A percentile compares a stretch with the other conserved stretches of the same genome.
Evolutionary conservation across 2,329 filamentous ascomycete species (phyloP).

Genomic region (Chaetomiaceae sp.): DNA sequence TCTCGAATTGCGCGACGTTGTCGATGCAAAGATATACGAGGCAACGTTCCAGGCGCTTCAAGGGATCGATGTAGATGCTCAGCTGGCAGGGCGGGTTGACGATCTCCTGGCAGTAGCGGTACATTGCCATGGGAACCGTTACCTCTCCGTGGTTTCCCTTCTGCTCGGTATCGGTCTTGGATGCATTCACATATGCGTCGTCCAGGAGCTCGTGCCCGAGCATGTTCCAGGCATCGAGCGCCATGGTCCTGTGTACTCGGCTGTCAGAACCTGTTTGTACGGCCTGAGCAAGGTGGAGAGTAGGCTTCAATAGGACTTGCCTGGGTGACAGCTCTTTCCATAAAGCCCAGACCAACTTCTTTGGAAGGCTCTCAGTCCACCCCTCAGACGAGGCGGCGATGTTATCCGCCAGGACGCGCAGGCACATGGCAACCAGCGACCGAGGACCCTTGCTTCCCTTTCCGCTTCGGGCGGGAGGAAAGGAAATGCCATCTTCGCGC

Average conservation of each 20-base stretch:
- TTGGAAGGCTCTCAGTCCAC: background rate
- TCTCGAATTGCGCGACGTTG: constrained; percentile 32
- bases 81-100: background rate
- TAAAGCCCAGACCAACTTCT: background rate
- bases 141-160: background rate
- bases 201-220: background rate
- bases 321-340: constrained; percentile 4
- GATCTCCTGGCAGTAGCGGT: constrained; percentile 9
- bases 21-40: constrained; percentile 40
- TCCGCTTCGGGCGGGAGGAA: background rate
- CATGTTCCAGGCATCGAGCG: constrained; percentile 7
- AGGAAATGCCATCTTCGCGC: background rate
- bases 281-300: too few relatives aligned
- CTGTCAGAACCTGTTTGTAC: background rate
- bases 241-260: background rate
- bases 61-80: constrained; percentile 1
- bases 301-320: background rate
- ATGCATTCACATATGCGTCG: background rate
- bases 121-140: background rate
- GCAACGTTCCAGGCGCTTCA: constrained; percentile 26
- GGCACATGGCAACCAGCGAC: constrained; percentile 7
- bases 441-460: constrained; percentile 9
- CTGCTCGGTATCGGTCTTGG: background rate
- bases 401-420: constrained; percentile 13
- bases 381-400: background rate